phyloP scores from a whole-genome alignment of 345 rosid genomes.

The Populus deltoides region DNA sequence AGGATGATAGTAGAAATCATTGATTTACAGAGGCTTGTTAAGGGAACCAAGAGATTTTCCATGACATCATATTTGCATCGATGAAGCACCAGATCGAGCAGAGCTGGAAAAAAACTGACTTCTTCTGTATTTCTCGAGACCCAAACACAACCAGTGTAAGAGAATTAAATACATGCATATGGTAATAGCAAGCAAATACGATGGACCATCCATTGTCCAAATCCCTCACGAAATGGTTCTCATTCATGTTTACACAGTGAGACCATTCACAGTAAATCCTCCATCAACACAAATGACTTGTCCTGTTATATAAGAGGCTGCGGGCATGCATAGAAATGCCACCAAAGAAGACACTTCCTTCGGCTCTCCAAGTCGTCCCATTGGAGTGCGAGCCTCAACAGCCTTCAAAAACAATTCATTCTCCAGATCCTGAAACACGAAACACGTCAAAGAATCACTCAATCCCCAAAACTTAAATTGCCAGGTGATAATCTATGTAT shows the following conservation, averaged over 20 bases:
- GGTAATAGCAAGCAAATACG: too few species aligned
- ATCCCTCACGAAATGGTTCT: neutral
- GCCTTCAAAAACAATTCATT: neutral
- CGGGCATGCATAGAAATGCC: slow-evolving; percentile 21
- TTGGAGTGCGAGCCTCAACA: neutral
- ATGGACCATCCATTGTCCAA: too few species aligned
- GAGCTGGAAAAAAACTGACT: too few species aligned
- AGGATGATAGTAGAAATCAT: too few species aligned
- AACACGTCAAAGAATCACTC: neutral
- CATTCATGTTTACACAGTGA: neutral
- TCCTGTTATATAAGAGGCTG: slow-evolving; percentile 22
- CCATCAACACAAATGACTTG: slow-evolving; percentile 24
- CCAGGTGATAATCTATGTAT: neutral
- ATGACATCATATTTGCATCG: too few species aligned
- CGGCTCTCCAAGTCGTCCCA: slow-evolving; percentile 9
- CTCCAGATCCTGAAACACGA: neutral
- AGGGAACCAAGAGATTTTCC: too few species aligned
- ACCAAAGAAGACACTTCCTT: slow-evolving; percentile 16
- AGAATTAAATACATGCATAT: too few species aligned
- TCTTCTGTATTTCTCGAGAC: too few species aligned
- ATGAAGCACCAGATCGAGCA: too few species aligned
- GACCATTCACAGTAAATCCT: slow-evolving; percentile 10
- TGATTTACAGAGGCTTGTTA: too few species aligned
- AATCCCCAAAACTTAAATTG: neutral
- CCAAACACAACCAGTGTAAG: too few species aligned